Conservation (phyloP, 306 rosid species). For the Vicia faba region DNA sequence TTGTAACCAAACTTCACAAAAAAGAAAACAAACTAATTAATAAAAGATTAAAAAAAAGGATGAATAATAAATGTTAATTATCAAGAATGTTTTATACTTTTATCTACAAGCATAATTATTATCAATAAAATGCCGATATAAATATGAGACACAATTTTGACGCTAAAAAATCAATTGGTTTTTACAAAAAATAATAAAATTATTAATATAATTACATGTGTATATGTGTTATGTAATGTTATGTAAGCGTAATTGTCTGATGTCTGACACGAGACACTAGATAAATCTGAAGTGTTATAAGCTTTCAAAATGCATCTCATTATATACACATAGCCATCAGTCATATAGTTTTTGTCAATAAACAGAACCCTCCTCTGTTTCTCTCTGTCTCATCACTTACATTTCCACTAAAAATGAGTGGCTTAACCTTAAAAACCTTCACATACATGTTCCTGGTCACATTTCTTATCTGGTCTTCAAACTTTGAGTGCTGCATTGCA, state of each 20-base stretch:
- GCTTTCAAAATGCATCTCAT: constrained; percentile 40
- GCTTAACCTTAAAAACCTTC: constrained; percentile 55
- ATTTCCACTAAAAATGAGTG: constrained; percentile 63
- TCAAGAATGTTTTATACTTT: constrained; percentile 37
- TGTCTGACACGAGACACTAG: background rate
- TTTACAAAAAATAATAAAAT: background rate
- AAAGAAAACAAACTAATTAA: constrained; percentile 47
- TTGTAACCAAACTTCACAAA: constrained; percentile 57
- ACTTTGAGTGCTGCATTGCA: constrained; percentile 83
- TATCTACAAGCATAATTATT: constrained; percentile 32
- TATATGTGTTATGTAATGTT: no score
- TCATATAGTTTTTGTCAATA: constrained; percentile 42
- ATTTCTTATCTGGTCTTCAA: constrained; percentile 73
- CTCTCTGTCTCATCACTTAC: constrained; percentile 42
- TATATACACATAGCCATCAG: constrained; percentile 61
- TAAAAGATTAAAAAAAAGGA: constrained; percentile 37
- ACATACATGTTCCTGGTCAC: constrained; percentile 55
- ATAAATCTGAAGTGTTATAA: background rate
- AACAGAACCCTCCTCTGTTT: constrained; percentile 45
- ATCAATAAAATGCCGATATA: background rate
- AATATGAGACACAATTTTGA: background rate
- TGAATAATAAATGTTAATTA: constrained; percentile 41
- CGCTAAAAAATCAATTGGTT: background rate
- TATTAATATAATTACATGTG: background rate
- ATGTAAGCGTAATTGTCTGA: no score